Conservation (phyloP, 805 yeast genomes). For the Metschnikowia henanensis region DNA sequence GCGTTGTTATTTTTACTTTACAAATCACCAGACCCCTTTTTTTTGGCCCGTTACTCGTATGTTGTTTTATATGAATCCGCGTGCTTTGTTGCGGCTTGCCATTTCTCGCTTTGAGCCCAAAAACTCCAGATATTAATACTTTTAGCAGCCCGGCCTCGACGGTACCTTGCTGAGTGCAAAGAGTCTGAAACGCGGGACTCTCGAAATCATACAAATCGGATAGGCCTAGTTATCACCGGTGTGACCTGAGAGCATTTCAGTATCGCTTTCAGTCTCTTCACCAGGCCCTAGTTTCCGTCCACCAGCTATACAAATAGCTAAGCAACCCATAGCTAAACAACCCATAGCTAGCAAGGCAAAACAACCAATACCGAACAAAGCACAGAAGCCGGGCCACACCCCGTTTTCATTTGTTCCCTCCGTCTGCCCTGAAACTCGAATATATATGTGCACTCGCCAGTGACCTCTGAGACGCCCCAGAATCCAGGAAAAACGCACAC, state of each 20-base stretch:
- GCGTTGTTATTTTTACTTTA: neutral
- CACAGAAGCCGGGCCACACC: no score
- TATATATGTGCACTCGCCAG: neutral
- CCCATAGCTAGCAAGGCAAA: no score
- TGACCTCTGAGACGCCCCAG: neutral
- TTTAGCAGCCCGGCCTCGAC: constrained; percentile 2
- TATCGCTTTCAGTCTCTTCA: constrained; percentile 22
- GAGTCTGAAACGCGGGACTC: neutral
- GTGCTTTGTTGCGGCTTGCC: neutral
- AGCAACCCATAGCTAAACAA: neutral
- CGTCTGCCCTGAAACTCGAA: neutral
- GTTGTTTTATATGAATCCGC: neutral
- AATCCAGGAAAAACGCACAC: neutral
- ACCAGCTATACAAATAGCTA: no score
- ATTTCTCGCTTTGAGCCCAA: neutral
- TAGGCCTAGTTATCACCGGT: neutral
- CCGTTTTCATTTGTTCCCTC: neutral
- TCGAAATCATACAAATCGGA: no score
- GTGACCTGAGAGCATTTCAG: constrained; percentile 19
- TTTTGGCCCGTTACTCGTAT: constrained; percentile 1
- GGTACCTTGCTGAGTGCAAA: neutral
- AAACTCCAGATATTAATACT: constrained; percentile 5
- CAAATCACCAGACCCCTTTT: neutral
- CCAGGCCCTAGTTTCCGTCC: no score
- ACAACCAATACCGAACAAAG: no score